These are phyloP conservation scores for Malassezia globosa DNA, from an alignment of 1,284 basidiomycete genomes.

Conservation along the genomic window DNA sequence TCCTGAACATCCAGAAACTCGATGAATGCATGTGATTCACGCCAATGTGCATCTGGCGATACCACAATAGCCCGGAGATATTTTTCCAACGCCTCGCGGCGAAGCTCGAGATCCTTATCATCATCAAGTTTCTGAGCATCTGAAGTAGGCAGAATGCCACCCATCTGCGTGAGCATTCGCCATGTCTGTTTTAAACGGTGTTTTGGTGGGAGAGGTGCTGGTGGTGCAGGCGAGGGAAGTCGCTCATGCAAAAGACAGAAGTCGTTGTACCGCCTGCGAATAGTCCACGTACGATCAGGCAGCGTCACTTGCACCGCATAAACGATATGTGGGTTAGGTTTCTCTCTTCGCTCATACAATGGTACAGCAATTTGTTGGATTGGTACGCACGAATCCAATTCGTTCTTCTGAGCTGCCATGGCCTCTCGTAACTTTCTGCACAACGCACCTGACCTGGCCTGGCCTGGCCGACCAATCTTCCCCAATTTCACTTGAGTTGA, in stretches of 20 bases:
- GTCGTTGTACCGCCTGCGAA: constrained; percentile 85
- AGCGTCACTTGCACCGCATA: constrained; percentile 61
- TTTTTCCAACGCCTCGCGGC: constrained; percentile 63
- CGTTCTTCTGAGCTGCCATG: too few species aligned
- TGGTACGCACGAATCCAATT: constrained; percentile 26
- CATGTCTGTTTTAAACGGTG: constrained; percentile 53
- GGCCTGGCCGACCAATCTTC: too few species aligned
- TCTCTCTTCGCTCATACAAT: constrained; percentile 38
- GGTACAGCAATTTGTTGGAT: constrained; percentile 45
- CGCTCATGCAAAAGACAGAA: constrained; percentile 75
- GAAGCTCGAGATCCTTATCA: constrained; percentile 58
- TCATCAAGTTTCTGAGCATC: constrained; percentile 13
- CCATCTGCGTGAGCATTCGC: constrained; percentile 29
- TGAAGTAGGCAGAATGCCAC: constrained; percentile 9
- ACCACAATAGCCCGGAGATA: constrained; percentile 76
- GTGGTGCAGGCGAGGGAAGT: constrained; percentile 63
- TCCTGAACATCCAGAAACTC: constrained; percentile 72
- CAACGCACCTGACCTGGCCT: too few species aligned
- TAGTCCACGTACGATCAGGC: constrained; percentile 76
- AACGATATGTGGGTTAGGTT: constrained; percentile 56
- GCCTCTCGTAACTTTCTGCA: too few species aligned
- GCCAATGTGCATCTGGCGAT: constrained; percentile 69
- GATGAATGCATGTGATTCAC: constrained; percentile 65
- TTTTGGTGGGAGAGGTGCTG: constrained; percentile 67
- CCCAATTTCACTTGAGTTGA: too few species aligned